phyloP scores from a whole-genome alignment of 176 grass and related monocot genomes.

The Miscanthus lutarioriparius region DNA sequence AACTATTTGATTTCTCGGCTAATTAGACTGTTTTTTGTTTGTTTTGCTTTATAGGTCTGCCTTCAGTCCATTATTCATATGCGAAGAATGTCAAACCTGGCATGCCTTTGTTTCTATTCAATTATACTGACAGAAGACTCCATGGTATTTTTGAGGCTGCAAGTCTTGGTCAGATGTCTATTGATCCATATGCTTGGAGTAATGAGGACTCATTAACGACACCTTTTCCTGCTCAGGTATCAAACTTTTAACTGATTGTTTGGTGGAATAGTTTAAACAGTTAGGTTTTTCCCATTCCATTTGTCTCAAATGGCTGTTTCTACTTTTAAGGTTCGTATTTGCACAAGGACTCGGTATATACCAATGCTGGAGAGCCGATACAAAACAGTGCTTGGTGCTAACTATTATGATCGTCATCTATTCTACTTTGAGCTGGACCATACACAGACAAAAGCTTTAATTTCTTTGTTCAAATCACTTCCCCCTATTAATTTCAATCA shows the following conservation, averaged over 20 bases:
- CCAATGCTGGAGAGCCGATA: conserved; percentile 66
- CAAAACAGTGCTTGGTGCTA: conserved; percentile 70
- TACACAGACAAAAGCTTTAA: conserved; percentile 67
- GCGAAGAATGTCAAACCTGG: conserved; percentile 81
- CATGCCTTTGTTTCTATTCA: conserved; percentile 89
- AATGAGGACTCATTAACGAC: conserved; percentile 63
- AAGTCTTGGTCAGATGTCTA: conserved; percentile 63
- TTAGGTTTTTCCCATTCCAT: conserved; percentile 13
- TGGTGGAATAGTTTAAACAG: conserved; percentile 12
- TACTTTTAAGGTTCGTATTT: conserved; percentile 65
- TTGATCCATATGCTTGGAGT: conserved; percentile 94
- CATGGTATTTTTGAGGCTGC: conserved; percentile 91
- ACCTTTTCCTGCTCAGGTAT: conserved; percentile 84
- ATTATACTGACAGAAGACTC: conserved; percentile 75
- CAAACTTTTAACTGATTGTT: conserved; percentile 29
- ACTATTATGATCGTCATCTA: conserved; percentile 60
- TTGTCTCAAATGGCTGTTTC: conserved; percentile 5
- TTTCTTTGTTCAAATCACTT: conserved; percentile 63
- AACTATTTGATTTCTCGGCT: conserved; percentile 14
- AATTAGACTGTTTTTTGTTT: conserved; percentile 15
- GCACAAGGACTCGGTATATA: conserved; percentile 48
- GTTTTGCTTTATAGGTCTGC: conserved; percentile 65
- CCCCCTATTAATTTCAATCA: conserved; percentile 38
- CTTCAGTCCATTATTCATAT: conserved; percentile 73
- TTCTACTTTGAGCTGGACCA: conserved; percentile 95